Conservation (phyloP, 768 basidiomycete genomes). For the Polyporus arcularius region DNA sequence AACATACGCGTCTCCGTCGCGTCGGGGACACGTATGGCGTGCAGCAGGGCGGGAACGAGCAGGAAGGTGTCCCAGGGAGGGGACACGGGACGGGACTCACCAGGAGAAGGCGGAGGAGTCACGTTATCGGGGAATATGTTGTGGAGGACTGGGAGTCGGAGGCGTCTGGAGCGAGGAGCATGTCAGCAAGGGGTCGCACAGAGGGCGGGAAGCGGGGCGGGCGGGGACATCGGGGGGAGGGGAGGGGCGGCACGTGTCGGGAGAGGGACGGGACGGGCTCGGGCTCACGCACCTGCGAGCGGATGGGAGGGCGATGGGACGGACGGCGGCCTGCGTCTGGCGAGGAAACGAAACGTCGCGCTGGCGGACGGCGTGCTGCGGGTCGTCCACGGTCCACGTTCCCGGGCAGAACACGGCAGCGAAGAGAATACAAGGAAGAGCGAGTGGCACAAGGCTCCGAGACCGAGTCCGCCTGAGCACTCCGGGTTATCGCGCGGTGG, state of each 20-base stretch:
- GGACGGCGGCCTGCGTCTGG: not conserved
- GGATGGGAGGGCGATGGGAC: not conserved
- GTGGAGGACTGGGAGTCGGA: not conserved
- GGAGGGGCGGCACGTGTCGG: not conserved
- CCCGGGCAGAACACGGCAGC: too few relatives aligned
- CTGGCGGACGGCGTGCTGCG: too few relatives aligned
- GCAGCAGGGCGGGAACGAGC: not conserved
- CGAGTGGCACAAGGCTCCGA: too few relatives aligned
- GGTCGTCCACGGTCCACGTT: too few relatives aligned
- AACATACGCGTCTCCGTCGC: too few relatives aligned
- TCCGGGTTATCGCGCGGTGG: slow-evolving; percentile 2
- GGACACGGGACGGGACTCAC: slow-evolving; percentile 1
- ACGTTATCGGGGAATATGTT: not conserved
- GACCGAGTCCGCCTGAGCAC: not conserved
- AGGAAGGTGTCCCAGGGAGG: not conserved
- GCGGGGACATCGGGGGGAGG: too few relatives aligned
- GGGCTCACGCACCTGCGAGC: not conserved
- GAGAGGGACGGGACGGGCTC: not conserved
- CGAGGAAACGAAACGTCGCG: not conserved
- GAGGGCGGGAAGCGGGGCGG: too few relatives aligned
- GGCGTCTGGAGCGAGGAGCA: slow-evolving; percentile 2
- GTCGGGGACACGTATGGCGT: too few relatives aligned
- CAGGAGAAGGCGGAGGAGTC: not conserved
- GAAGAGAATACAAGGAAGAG: too few relatives aligned
- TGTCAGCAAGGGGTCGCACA: not conserved